Evolutionary conservation across 2,329 filamentous ascomycete species (phyloP), one percentile per base, ranked within the genome.

Genomic region (Shiraia sp.): DNA sequence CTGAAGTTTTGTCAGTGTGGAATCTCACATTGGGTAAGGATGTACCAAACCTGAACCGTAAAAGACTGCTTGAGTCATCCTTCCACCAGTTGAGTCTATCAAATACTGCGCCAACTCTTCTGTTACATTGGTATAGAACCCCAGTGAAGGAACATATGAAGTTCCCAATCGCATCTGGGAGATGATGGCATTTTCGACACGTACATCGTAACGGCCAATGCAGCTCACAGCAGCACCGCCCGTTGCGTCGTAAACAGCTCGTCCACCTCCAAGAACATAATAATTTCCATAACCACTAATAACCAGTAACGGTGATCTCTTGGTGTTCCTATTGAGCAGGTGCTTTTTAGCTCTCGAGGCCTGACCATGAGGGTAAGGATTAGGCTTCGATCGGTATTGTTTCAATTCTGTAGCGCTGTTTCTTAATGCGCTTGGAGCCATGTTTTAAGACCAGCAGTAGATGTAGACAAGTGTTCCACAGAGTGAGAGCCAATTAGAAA

Each of bases 211-310:
- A 54, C 89, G 83, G 6, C 88, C 88, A 8, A 92, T 71, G 59
- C 83, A 85, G 8, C 82, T 77, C 3, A 90, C 87, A 15, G 85
- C 86, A 3, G 88, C 85, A 14, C 88, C 88, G 19, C 85, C 80
- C 14, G 84, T 87, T 1, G 82, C 85, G 63, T 93, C 88, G 10
- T 90, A 77, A 30, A 93, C 78, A 24, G 70, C 73, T 16, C 27
- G 45, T 1, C 83, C 84, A 32, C 60, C 52, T 2, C 46, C 41
- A 1, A 82, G 69, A 24, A 72, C 66, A n/a, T 83, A 65, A 45
- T 76, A 78, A 50, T 75, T 73, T 9, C 78, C 79, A 40, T 73
- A 23, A 3, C 65, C 4, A 74, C 80, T 0, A 70, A 74, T 8
- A 73, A 60, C 4, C 79, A 78, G 34, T 66, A 36, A 70, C 65